Evolutionary conservation across 1,139 yeast species (phyloP).

Genomic region (Scheffersomyces titani): DNA sequence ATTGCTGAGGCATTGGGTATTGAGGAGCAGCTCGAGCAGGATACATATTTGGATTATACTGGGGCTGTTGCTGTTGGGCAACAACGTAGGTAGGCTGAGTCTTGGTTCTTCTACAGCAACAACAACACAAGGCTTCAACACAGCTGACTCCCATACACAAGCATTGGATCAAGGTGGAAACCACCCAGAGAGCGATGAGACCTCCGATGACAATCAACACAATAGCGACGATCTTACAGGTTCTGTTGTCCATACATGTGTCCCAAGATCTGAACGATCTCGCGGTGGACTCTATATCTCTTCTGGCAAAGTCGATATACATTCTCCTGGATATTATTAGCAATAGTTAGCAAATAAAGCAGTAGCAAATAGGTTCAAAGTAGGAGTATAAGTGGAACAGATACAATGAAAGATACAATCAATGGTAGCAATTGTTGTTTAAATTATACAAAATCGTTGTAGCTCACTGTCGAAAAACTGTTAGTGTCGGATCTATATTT

Average conservation of each 20-base stretch:
- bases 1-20: conserved; percentile 20
- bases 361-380: no score
- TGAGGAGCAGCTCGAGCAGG: conserved; percentile 9
- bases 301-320: conserved; percentile 4
- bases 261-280: conserved; percentile 68
- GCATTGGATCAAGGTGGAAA: conserved; percentile 45
- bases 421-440: background rate
- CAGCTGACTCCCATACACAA: conserved; percentile 47
- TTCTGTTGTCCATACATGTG: conserved; percentile 74
- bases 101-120: conserved; percentile 40
- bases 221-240: conserved; percentile 76
- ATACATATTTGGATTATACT: conserved; percentile 42
- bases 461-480: background rate
- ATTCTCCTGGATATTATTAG: background rate
- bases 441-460: no score
- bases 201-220: conserved; percentile 67
- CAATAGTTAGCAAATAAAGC: no score
- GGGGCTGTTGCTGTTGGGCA: conserved; percentile 17
- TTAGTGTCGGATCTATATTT: background rate
- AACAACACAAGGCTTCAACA: conserved; percentile 47
- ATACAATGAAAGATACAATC: background rate
- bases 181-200: conserved; percentile 44
- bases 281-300: conserved; percentile 44
- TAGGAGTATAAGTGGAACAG: background rate
- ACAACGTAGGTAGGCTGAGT: conserved; percentile 15